phyloP scores from a whole-genome alignment of 1,284 basidiomycete species.

The Leccinum griseonigrum region DNA sequence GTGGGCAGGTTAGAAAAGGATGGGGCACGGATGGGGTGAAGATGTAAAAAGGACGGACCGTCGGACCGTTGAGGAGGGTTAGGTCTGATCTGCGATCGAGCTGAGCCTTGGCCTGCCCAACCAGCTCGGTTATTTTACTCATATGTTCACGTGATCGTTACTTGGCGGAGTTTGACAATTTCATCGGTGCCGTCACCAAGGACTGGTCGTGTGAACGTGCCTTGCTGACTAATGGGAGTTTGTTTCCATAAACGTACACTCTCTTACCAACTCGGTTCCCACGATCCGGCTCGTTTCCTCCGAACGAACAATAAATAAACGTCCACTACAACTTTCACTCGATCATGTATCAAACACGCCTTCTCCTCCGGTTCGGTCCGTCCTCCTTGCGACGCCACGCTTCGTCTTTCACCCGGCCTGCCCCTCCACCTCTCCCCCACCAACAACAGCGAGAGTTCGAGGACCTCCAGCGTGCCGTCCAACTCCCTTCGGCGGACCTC shows the following conservation, averaged over 20 bases:
- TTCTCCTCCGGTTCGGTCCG: background rate
- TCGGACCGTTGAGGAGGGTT: background rate
- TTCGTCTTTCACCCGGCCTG: conserved; percentile 50
- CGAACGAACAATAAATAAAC: background rate
- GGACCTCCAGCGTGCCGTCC: conserved; percentile 60
- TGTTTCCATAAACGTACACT: background rate
- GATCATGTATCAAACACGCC: background rate
- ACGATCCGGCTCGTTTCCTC: background rate
- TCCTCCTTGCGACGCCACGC: conserved; percentile 5
- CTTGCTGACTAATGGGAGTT: conserved; percentile 1
- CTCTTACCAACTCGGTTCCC: background rate
- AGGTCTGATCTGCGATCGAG: conserved; percentile 2
- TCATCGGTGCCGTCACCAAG: conserved; percentile 15
- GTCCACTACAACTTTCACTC: background rate
- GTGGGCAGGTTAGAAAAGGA: background rate
- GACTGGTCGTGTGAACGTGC: conserved; percentile 5
- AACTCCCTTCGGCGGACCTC: conserved; percentile 36
- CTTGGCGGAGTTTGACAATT: conserved; percentile 12
- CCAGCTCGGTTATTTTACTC: conserved; percentile 13
- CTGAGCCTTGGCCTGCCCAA: background rate
- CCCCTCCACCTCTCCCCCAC: conserved; percentile 67
- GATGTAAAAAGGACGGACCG: background rate
- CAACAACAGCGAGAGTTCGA: conserved; percentile 77
- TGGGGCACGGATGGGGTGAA: background rate
- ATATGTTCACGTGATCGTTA: conserved; percentile 16